Evolutionary conservation across 139 green algal genomes (phyloP).

Genomic region (Coelastrella sp.): DNA sequence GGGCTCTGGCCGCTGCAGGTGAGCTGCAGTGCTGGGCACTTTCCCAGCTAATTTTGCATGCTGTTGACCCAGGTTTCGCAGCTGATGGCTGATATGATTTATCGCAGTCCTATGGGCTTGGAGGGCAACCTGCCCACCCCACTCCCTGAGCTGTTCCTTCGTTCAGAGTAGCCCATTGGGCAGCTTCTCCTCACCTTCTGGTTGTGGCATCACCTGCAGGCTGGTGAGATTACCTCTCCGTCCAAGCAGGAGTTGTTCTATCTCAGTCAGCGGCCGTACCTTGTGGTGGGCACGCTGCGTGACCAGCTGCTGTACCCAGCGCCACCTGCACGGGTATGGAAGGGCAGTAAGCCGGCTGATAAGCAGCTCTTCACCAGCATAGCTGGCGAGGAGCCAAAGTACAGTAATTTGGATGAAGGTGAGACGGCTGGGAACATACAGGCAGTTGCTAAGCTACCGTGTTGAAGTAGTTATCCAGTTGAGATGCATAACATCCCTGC

Average conservation of each 20-base stretch:
- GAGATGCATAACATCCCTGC: neutral
- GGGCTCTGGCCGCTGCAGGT: slow-evolving; percentile 92
- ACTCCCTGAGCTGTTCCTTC: no score
- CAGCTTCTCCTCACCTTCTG: neutral
- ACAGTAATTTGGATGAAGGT: slow-evolving; percentile 16
- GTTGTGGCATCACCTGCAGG: slow-evolving; percentile 13
- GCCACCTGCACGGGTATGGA: slow-evolving; percentile 74
- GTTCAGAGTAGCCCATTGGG: neutral
- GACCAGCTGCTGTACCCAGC: slow-evolving; percentile 94
- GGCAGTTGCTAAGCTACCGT: neutral
- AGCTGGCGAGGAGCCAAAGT: slow-evolving; percentile 19
- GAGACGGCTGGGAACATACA: neutral
- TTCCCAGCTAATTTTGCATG: no score
- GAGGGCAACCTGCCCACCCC: no score
- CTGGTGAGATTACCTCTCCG: slow-evolving; percentile 61
- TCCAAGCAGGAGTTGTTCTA: slow-evolving; percentile 84
- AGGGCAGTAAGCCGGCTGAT: slow-evolving; percentile 43
- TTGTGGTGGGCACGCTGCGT: slow-evolving; percentile 82
- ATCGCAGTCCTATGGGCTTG: no score
- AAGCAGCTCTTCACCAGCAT: slow-evolving; percentile 17
- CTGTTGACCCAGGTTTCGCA: neutral
- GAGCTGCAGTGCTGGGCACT: neutral
- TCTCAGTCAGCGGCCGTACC: slow-evolving; percentile 89
- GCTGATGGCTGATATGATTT: neutral
- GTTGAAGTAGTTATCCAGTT: no score